These are phyloP conservation scores for Polytrichum commune DNA, from an alignment of 225 moss, liverwort and hornwort genomes.

Conservation along the genomic window DNA sequence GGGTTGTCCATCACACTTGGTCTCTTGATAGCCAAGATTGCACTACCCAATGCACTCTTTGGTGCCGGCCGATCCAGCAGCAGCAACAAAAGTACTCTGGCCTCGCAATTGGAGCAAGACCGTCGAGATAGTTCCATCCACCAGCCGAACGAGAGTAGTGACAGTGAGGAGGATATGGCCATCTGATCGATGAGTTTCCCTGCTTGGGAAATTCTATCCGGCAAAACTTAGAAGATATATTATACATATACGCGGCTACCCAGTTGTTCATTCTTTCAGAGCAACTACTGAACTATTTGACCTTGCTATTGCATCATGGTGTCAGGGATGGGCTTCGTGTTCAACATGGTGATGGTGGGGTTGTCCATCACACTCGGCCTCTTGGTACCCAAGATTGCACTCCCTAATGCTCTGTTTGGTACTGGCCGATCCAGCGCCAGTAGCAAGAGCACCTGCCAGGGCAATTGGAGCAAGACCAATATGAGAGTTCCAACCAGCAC, in stretches of 20 bases:
- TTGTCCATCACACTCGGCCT: conserved; percentile 67
- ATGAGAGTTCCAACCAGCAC: conserved; percentile 15
- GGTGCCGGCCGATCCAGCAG: conserved; percentile 20
- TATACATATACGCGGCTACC: no score
- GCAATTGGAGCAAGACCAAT: conserved; percentile 28
- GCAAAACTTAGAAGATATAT: no score
- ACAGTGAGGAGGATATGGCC: conserved; percentile 42
- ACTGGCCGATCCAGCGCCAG: conserved; percentile 9
- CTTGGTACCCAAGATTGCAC: conserved; percentile 53
- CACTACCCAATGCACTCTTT: conserved; percentile 49
- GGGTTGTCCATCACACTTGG: conserved; percentile 66
- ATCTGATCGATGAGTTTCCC: conserved; percentile 17
- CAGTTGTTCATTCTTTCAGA: no score
- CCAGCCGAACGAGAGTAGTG: conserved; percentile 23
- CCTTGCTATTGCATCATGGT: neutral
- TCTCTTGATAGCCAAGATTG: conserved; percentile 59
- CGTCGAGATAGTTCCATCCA: conserved; percentile 15
- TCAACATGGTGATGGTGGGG: conserved; percentile 60
- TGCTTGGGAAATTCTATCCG: no score
- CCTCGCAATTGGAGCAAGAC: conserved; percentile 31
- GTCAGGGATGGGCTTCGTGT: conserved; percentile 72
- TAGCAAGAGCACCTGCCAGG: conserved; percentile 27
- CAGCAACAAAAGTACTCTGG: conserved; percentile 33
- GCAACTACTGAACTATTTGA: no score
- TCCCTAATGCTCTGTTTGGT: conserved; percentile 52